Base-by-base conservation (phyloP, 164 flowering plant species). In the Platanus orientalis region DNA sequence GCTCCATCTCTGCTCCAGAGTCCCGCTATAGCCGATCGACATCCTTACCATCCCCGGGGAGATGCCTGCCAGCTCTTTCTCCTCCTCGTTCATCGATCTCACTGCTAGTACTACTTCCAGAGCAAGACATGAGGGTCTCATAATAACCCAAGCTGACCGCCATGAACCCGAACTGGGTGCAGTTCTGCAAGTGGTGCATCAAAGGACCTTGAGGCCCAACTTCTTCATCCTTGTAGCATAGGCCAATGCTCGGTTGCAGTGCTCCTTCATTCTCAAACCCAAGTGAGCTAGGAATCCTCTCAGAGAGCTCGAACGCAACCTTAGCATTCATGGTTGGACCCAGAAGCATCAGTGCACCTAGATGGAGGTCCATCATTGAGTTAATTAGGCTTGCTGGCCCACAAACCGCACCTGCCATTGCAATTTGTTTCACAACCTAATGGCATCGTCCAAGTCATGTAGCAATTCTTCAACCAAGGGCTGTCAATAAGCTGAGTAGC, bases 291-390 rank as follows among this genome's bases (percentile, higher is more conserved):
- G n/a, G 89, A 34, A 87, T 61, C 27, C 92, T 79, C 67, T 83
- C 86, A 0, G 92, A 72, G 92, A 16, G n/a, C n/a, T n/a, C n/a
- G n/a, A n/a, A n/a, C n/a, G n/a, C n/a, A n/a, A n/a, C n/a, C n/a
- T n/a, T n/a, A n/a, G n/a, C n/a, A n/a, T n/a, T n/a, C n/a, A n/a
- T n/a, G n/a, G n/a, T n/a, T n/a, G n/a, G n/a, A n/a, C 92, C 92
- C 11, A 84, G 57, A 0, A 87, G 80, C 92, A 87, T 87, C 13
- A 87, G 69, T 20, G 83, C 13, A 16, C 92, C 92, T 60, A 79
- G 84, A 64, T 80, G 89, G n/a, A 84, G 79, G 64, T 82, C 87
- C 92, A 86, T 86, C 89, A 86, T 80, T 1, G 89, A 76, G 68
- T 83, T 86, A 71, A 86, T 79, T 28, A 86, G 68, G 57, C 70